A percentile compares a stretch with the other conserved stretches of the same genome.
These are phyloP conservation scores for Stagonosporopsis cucurbitacearum DNA, from an alignment of 2,329 filamentous ascomycete genomes.

Conservation along the genomic window DNA sequence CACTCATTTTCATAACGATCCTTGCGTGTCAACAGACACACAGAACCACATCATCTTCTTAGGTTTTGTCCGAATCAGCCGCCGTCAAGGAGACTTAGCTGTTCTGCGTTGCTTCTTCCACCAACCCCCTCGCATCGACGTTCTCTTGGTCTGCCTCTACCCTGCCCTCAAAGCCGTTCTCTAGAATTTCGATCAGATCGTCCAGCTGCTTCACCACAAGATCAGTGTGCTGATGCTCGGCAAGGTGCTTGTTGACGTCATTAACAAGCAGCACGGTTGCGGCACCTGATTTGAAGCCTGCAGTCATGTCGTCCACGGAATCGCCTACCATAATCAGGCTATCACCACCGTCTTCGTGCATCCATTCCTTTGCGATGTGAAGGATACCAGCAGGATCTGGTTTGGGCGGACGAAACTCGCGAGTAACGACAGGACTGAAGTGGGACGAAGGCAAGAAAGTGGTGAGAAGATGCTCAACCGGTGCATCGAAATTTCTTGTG, in stretches of 20 bases:
- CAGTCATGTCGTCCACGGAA: slow-evolving; percentile 90
- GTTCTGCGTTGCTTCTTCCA: slow-evolving; percentile 22
- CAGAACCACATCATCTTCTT: not conserved
- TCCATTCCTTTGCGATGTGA: slow-evolving; percentile 83
- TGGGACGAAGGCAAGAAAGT: slow-evolving; percentile 73
- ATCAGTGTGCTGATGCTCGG: slow-evolving; percentile 77
- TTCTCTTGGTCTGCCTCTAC: slow-evolving; percentile 35
- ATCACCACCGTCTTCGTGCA: slow-evolving; percentile 51
- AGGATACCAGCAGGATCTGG: slow-evolving; percentile 86
- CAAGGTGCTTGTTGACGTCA: slow-evolving; percentile 75
- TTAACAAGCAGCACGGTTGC: slow-evolving; percentile 90
- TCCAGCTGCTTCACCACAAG: slow-evolving; percentile 72
- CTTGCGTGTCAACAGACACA: slow-evolving; percentile 8
- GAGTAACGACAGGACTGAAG: slow-evolving; percentile 82
- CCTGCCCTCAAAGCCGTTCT: slow-evolving; percentile 72
- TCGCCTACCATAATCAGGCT: slow-evolving; percentile 62
- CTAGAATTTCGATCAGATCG: slow-evolving; percentile 76
- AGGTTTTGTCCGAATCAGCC: not conserved
- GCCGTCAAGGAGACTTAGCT: not conserved
- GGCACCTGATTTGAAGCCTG: slow-evolving; percentile 81
- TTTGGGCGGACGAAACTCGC: slow-evolving; percentile 83
- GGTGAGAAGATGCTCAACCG: slow-evolving; percentile 74
- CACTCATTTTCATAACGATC: not conserved
- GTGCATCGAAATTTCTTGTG: slow-evolving; percentile 86
- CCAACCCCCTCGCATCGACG: slow-evolving; percentile 33